These are phyloP conservation scores for Nymphaea colorata DNA, from an alignment of 164 flowering plant genomes.

Conservation along the genomic window DNA sequence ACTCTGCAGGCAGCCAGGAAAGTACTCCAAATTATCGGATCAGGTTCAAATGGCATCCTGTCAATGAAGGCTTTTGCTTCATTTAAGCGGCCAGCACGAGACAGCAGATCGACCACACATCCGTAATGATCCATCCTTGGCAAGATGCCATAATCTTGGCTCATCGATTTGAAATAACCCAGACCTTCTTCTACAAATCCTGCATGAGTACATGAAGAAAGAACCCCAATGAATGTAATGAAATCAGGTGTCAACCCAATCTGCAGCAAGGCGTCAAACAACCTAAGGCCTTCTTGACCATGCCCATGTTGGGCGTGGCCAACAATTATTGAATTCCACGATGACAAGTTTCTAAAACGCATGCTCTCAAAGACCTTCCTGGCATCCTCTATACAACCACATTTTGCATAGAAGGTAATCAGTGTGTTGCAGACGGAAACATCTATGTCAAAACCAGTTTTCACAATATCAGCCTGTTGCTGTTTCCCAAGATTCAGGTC, in stretches of 20 bases:
- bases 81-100: conserved; percentile 49
- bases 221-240: conserved; percentile 42
- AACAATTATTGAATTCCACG: conserved; percentile 70
- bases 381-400: conserved; percentile 32
- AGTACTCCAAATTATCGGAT: conserved; percentile 46
- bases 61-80: conserved; percentile 45
- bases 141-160: conserved; percentile 34
- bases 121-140: conserved; percentile 49
- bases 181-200: conserved; percentile 55
- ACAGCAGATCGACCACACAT: conserved; percentile 71
- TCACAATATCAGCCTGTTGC: conserved; percentile 15
- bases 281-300: conserved; percentile 27
- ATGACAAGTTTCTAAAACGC: conserved; percentile 40
- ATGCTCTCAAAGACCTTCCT: conserved; percentile 47
- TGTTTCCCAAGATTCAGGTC: conserved; percentile 4
- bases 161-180: conserved; percentile 42
- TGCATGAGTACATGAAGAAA: conserved; percentile 63
- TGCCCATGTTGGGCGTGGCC: conserved; percentile 40
- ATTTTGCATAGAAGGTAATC: conserved; percentile 41
- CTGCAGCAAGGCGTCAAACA: conserved; percentile 44
- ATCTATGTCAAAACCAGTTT: conserved; percentile 26
- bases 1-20: conserved; percentile 49
- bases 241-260: conserved; percentile 52
- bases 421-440: conserved; percentile 44
- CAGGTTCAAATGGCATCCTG: conserved; percentile 22